Base-by-base conservation (phyloP, 768 basidiomycete species). In the Leccinum incarnatum region DNA sequence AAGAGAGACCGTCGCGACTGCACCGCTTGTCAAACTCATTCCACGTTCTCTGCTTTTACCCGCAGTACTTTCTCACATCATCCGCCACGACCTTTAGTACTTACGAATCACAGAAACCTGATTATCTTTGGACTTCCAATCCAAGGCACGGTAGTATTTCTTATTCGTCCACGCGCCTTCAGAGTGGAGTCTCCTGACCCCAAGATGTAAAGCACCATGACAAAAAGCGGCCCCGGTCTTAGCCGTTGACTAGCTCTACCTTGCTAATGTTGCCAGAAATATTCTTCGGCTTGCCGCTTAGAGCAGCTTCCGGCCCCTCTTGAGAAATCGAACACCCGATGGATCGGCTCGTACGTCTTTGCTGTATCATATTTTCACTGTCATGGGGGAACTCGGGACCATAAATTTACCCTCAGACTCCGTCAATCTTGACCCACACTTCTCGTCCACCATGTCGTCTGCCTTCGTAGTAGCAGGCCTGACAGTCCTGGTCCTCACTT, bases 381-480 rank as follows among this genome's bases (percentile, higher is more conserved):
- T 62, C 67, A 69, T 32, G 11, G 15, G 42, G 46, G n/a, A 19
- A 37, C 23, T 15, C 4, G 23, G 23, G 15, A 15, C 29, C 51
- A 30, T 19, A 37, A 19, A 59, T 66, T 66, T 61, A 51, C 19
- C 14, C 29, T 25, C 19, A 23, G 10, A 36, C 1, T 34, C 48
- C 37, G 0, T 17, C 15, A 9, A 45, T 6, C 2, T 27, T 11
- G 54, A 11, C 15, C 17, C 34, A 19, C 37, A 27, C 54, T 21
- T 7, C 42, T 25, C 42, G 25, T n/a, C n/a, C 55, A 49, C 32
- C 48, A 70, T 70, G 70, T 7, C 51, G 21, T 30, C 29, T 37
- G 6, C 27, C n/a, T 52, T 54, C 17, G 21, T 56, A 5, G 27
- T 36, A 19, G 57, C 48, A 4, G 34, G 61, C 36, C 8, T 66